Evolutionary conservation across 495 filamentous ascomycete genomes (phyloP).

Genomic region (Cercophora newfieldiana): DNA sequence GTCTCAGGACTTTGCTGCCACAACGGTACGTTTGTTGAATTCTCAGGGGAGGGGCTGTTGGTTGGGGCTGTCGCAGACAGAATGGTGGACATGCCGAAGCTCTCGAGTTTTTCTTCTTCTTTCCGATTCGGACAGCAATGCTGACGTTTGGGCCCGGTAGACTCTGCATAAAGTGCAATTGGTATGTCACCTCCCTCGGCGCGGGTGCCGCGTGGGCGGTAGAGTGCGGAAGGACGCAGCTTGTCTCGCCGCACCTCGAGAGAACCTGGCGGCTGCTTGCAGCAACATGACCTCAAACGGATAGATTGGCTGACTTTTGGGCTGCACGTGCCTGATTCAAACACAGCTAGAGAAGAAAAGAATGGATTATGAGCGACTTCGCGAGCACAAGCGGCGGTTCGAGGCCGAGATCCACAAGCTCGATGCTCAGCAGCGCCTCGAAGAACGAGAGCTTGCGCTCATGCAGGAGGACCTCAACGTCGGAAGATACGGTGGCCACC

Average conservation of each 20-base stretch:
- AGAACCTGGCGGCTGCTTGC: conserved; percentile 1
- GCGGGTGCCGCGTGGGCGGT: conserved; percentile 11
- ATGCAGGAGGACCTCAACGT: conserved; percentile 69
- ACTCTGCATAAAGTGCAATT: conserved; percentile 61
- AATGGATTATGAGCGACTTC: conserved; percentile 79
- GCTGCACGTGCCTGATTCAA: conserved; percentile 10
- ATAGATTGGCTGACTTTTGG: conserved; percentile 22
- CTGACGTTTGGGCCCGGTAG: conserved; percentile 32
- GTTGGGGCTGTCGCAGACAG: neutral
- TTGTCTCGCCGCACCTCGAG: neutral
- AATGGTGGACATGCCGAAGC: neutral
- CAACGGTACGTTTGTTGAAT: conserved; percentile 37
- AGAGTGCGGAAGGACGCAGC: neutral
- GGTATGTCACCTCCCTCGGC: conserved; percentile 42
- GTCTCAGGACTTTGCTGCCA: conserved; percentile 45
- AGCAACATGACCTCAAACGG: neutral
- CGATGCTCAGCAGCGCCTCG: conserved; percentile 75
- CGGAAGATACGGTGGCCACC: conserved; percentile 60
- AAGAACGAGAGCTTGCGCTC: conserved; percentile 78
- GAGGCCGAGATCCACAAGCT: conserved; percentile 85
- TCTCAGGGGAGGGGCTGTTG: neutral
- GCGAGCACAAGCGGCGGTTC: conserved; percentile 80
- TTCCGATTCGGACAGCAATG: conserved; percentile 6
- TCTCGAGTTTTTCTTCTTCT: neutral
- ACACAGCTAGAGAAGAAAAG: conserved; percentile 88